Conservation (phyloP, 2,329 filamentous ascomycete species). For the Bipolaris bicolor region DNA sequence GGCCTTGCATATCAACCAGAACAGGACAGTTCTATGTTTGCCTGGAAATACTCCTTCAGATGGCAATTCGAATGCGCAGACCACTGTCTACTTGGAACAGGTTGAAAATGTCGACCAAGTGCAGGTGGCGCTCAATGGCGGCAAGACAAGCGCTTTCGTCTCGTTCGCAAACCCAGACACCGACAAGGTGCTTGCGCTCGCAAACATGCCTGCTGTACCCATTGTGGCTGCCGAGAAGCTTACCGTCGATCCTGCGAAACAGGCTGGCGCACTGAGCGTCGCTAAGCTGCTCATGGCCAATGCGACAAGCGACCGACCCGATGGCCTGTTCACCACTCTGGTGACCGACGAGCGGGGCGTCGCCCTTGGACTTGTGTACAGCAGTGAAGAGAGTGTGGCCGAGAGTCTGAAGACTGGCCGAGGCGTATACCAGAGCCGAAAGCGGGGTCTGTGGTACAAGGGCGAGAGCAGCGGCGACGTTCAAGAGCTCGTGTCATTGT, state of each 20-base stretch:
- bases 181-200: conserved; percentile 51
- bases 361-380: conserved; percentile 90
- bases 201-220: conserved; percentile 63
- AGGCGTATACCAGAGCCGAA: conserved; percentile 95
- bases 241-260: conserved; percentile 68
- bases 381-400: conserved; percentile 85
- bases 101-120: conserved; percentile 52
- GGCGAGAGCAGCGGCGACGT: conserved; percentile 92
- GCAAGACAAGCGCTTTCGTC: conserved; percentile 59
- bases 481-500: conserved; percentile 84
- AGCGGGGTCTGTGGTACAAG: conserved; percentile 95
- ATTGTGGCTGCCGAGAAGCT: conserved; percentile 74
- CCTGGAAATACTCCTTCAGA: conserved; percentile 52
- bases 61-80: conserved; percentile 49
- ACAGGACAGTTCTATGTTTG: conserved; percentile 64
- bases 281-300: conserved; percentile 74
- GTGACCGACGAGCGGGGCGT: conserved; percentile 88
- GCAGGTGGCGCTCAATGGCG: conserved; percentile 56
- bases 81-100: conserved; percentile 54
- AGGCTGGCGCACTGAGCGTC: conserved; percentile 67
- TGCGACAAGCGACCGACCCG: conserved; percentile 80
- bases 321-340: conserved; percentile 85
- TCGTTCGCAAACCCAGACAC: conserved; percentile 53
- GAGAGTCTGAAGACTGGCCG: conserved; percentile 82
- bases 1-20: conserved; percentile 59